Evolutionary conservation across 495 filamentous ascomycete species (phyloP), one percentile per base, ranked within the genome.

Genomic region (Pseudevernia furfuracea): DNA sequence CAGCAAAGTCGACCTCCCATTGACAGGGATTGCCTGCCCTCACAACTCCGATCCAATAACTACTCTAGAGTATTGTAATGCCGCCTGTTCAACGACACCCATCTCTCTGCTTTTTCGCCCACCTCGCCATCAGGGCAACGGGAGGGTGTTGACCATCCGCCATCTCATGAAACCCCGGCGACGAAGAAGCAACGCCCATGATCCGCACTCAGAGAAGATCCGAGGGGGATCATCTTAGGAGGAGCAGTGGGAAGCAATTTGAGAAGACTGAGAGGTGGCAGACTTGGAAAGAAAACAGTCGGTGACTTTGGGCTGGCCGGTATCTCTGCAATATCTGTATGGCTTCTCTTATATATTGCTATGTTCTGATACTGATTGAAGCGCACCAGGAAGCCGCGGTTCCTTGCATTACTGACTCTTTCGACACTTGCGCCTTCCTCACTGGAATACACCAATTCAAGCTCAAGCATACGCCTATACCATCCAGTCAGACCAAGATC

Each of bases 131-230:
- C 10, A 25, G 32, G 34, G 44, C 23, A 17, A 56, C 56, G 44
- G 44, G 17, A 41, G 37, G 28, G 21, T 65, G 14, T 43, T 61
- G 57, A 65, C 19, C 44, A 19, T 41, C 30, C n/a, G n/a, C 38
- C 59, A 46, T 15, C 58, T 65, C 28, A 65, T 65, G 63, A 58
- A 58, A 65, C 43, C 30, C 66, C 68, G 46, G 65, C 69, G 36
- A 49, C 71, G 3, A 67, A 72, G 53, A 68, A 76, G 32, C 28
- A 74, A 73, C 30, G 61, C 53, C 56, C 55, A 66, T 41, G 67
- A 38, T 52, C 60, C 61, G 52, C 38, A 43, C 55, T 57, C 52
- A 39, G 57, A 63, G 61, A 55, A 57, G 49, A 63, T 63, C 39
- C 48, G 61, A 41, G 41, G 55, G 61, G 39, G 61, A 41, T 55